These are phyloP conservation scores for Macroventuria anomochaeta DNA, from an alignment of 2,329 filamentous ascomycete species.

Conservation along the genomic window DNA sequence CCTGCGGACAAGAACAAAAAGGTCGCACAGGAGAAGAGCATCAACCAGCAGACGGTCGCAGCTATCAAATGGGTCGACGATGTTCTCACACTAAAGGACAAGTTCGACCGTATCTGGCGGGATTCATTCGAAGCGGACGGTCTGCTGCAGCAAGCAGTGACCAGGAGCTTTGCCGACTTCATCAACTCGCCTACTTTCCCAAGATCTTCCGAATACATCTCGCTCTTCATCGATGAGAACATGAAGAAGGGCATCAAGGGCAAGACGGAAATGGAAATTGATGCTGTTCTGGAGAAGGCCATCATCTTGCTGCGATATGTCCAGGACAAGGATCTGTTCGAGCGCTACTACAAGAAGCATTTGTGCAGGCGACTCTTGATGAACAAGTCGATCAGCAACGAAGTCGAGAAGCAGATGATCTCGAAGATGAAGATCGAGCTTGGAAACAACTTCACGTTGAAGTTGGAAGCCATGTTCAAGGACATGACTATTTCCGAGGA, in stretches of 20 bases:
- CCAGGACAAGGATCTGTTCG: constrained; percentile 91
- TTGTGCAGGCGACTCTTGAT: constrained; percentile 85
- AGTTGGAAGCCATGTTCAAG: constrained; percentile 97
- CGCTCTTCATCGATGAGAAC: constrained; percentile 95
- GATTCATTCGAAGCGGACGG: constrained; percentile 77
- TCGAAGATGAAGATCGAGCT: constrained; percentile 96
- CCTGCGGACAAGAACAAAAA: constrained; percentile 61
- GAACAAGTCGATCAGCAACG: constrained; percentile 86
- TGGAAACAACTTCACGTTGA: constrained; percentile 89
- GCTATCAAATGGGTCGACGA: constrained; percentile 97
- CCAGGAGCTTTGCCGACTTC: constrained; percentile 87
- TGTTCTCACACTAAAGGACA: constrained; percentile 82
- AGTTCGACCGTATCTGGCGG: constrained; percentile 82
- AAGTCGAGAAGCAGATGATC: constrained; percentile 95
- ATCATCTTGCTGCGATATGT: constrained; percentile 88
- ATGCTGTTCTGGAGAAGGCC: constrained; percentile 83
- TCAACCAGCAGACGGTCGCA: constrained; percentile 81
- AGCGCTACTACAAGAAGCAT: constrained; percentile 98
- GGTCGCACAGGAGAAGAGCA: constrained; percentile 52
- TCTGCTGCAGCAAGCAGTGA: constrained; percentile 79
- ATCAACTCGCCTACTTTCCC: constrained; percentile 78
- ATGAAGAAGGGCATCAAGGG: constrained; percentile 92
- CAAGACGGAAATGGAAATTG: constrained; percentile 88
- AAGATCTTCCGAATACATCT: constrained; percentile 89
- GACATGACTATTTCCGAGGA: constrained; percentile 91